Evolutionary conservation across 106 monocot species (phyloP), one percentile per base, ranked within the genome.

Genomic region (Vanilla planifolia): DNA sequence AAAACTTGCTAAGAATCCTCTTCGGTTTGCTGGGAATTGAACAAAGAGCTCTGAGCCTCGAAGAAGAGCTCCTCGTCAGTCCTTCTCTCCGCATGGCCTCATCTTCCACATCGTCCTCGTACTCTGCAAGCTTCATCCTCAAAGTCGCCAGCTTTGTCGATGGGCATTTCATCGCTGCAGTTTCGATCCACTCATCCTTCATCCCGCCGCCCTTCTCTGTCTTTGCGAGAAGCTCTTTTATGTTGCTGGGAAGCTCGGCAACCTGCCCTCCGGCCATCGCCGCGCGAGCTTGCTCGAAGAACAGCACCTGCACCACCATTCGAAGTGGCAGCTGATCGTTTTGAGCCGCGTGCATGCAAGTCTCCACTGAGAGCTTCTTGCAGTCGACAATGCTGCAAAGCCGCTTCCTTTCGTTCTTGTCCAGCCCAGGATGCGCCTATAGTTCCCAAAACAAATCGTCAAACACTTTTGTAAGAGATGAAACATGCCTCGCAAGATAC

Each of bases 231-330:
- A 89, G 56, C 5, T 73, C 84, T 50, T 67, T 77, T 39, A 89
- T 61, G 64, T 68, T 71, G 52, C 22, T 37, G 3, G 89, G 74
- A 8, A 82, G 51, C 62, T 82, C 75, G 14, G 51, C 29, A 16
- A 76, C 68, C n/a, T 63, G 65, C 58, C 55, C 37, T 1, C 73
- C 76, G 4, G 66, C 43, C 35, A 59, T 45, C 16, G 71, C 77
- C 3, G 79, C 62, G 0, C 89, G 89, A 14, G 85, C 78, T 19
- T 89, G 89, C 62, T 93, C 93, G 40, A 89, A 85, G 81, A 81
- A 93, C 15, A 93, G 75, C 26, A 85, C 88, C 59, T 93, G 88
- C 39, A 93, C 88, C 2, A 89, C 85, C 22, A 93, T 79, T 17
- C 93, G 44, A 34, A 93, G 55, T 0, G 93, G 93, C 34, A 93